Evolutionary conservation across 495 filamentous ascomycete genomes (phyloP), one percentile per base, ranked within the genome.

Genomic region (Aspergillus campestris): DNA sequence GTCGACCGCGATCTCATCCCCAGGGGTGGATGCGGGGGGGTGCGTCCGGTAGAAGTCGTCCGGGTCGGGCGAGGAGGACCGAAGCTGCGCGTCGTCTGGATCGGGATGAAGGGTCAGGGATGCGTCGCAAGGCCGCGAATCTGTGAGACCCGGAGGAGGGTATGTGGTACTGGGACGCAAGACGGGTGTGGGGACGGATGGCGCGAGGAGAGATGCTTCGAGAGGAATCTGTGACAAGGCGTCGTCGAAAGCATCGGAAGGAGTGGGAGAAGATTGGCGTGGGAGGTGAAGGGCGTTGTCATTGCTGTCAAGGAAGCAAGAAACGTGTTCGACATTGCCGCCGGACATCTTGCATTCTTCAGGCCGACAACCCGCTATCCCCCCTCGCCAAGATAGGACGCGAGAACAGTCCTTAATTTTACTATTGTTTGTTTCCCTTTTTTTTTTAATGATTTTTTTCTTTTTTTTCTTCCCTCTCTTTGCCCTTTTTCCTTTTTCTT

Each of bases 31-130:
- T 38, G 56, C 49, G 34, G 60, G 41, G 31, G 49, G 51, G 47
- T 62, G 60, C 39, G 55, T 61, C 36, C 72, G 68, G 53, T 78
- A 79, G 55, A 66, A 78, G 10, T 76, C 73, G 57, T 72, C 72
- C 11, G 73, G 75, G 53, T 79, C 71, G 31, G 74, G 65, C 28
- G 71, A 75, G 24, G 58, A 47, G 60, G 60, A 30, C 61, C 52
- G 46, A 40, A 61, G 40, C 34, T 52, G 61, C 41, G 57, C 47
- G 35, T 60, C 52, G 15, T 50, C 45, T 56, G 34, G 50, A 49
- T 51, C 43, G 45, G 36, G 41, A 30, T 12, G 57, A 59, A 34
- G 50, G 48, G 41, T 50, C 15, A 42, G 27, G 50, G 51, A 49
- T 49, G 48, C 36, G 38, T 52, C 51, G 9, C 52, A 49, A 43